A percentile compares a stretch with the other conserved stretches of the same genome.
Conservation (phyloP, 2,329 filamentous ascomycete genomes). For the Pseudocercospora eumusae region DNA sequence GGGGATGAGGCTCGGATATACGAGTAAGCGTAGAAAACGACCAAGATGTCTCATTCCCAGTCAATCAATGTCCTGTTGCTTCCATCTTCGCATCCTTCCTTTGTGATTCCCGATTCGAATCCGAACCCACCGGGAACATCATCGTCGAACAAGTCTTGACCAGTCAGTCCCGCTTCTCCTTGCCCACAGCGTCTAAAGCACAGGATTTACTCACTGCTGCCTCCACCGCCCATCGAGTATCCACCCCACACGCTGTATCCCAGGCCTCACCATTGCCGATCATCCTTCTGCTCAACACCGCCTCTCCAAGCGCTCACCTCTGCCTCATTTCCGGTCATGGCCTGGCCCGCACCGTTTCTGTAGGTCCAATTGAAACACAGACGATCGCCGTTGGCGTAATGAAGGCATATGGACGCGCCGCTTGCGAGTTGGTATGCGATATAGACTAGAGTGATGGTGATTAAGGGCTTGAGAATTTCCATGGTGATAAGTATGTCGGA, state of each 20-base stretch:
- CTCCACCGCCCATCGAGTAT: background rate
- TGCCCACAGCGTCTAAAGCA: too few species aligned
- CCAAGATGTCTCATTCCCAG: background rate
- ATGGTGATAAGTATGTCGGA: background rate
- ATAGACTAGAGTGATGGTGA: background rate
- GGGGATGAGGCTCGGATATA: background rate
- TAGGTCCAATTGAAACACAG: slow-evolving; percentile 4
- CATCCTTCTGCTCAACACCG: too few species aligned
- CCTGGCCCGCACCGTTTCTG: background rate
- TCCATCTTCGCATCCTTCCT: background rate
- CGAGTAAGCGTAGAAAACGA: background rate
- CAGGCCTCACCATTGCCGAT: background rate
- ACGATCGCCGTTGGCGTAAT: slow-evolving; percentile 4
- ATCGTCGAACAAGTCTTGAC: too few species aligned
- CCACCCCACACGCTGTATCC: background rate
- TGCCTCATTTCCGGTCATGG: background rate
- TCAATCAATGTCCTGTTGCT: background rate
- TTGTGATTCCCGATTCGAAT: too few species aligned
- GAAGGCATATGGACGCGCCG: slow-evolving; percentile 10
- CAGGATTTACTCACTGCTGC: too few species aligned
- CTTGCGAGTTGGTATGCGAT: background rate
- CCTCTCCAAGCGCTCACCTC: background rate
- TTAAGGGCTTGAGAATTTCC: background rate
- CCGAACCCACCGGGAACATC: too few species aligned
- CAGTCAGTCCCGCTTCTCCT: too few species aligned